A percentile compares a stretch with the other conserved stretches of the same genome.
phyloP scores from a whole-genome alignment of 768 basidiomycete species.

The Suillus cothurnatus region DNA sequence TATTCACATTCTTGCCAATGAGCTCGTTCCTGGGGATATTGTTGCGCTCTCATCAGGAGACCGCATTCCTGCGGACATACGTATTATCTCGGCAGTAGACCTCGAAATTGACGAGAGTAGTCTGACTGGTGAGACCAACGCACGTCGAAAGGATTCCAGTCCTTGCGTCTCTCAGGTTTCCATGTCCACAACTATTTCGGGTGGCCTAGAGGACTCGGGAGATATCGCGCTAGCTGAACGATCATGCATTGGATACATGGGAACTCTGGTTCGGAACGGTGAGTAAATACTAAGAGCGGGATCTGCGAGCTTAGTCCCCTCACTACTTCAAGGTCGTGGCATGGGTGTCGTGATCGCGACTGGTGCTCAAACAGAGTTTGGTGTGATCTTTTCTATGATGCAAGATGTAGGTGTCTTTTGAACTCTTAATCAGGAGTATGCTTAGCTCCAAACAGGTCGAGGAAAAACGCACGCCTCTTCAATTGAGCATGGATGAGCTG shows the following conservation, averaged over 20 bases:
- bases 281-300: constrained; percentile 15
- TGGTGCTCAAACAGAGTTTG: constrained; percentile 89
- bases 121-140: constrained; percentile 89
- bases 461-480: constrained; percentile 90
- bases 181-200: constrained; percentile 17
- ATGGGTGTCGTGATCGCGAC: constrained; percentile 86
- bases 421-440: background rate
- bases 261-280: constrained; percentile 92
- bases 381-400: constrained; percentile 97
- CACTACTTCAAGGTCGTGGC: constrained; percentile 60
- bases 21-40: constrained; percentile 95
- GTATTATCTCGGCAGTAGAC: constrained; percentile 78
- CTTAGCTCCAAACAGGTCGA: constrained; percentile 49
- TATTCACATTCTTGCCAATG: constrained; percentile 87
- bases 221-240: constrained; percentile 76
- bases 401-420: constrained; percentile 66
- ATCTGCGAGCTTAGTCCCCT: background rate
- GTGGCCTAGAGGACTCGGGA: constrained; percentile 9
- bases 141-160: constrained; percentile 67
- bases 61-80: constrained; percentile 91
- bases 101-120: constrained; percentile 96
- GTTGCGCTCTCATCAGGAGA: constrained; percentile 90
- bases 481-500: constrained; percentile 94
- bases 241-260: constrained; percentile 92
- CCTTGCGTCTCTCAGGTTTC: constrained; percentile 50